Percentiles rank a stretch among this genome's conserved stretches.
Evolutionary conservation across 805 yeast species (phyloP).

Genomic region (Wickerhamiella hasegawae): DNA sequence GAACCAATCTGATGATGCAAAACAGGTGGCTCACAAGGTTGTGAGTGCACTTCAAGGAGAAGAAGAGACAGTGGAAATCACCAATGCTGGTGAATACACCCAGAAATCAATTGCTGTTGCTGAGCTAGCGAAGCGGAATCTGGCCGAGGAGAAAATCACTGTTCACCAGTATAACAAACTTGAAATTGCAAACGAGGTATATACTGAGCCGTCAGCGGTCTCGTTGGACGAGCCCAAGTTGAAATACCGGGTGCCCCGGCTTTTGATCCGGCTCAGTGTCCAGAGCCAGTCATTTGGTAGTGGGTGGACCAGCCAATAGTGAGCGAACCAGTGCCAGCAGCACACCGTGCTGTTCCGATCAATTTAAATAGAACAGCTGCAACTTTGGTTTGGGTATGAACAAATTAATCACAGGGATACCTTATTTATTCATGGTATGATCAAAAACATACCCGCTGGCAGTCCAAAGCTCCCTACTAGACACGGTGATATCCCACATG

Average conservation of each 20-base stretch:
- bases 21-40: not conserved
- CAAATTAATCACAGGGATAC: no score
- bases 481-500: no score
- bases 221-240: not conserved
- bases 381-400: no score
- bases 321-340: no score
- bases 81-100: constrained; percentile 1
- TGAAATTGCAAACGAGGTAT: not conserved
- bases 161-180: constrained; percentile 12
- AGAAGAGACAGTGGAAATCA: not conserved
- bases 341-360: no score
- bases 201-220: not conserved
- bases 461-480: no score
- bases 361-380: no score
- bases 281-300: no score
- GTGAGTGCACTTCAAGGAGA: no score
- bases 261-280: not conserved
- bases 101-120: constrained; percentile 14
- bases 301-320: no score
- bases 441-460: no score
- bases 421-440: no score
- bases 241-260: constrained; percentile 1
- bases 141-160: constrained; percentile 1
- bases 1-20: not conserved
- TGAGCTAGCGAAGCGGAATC: constrained; percentile 11